phyloP scores from a whole-genome alignment of 345 rosid genomes.

The Eucalyptus lansdowneana region DNA sequence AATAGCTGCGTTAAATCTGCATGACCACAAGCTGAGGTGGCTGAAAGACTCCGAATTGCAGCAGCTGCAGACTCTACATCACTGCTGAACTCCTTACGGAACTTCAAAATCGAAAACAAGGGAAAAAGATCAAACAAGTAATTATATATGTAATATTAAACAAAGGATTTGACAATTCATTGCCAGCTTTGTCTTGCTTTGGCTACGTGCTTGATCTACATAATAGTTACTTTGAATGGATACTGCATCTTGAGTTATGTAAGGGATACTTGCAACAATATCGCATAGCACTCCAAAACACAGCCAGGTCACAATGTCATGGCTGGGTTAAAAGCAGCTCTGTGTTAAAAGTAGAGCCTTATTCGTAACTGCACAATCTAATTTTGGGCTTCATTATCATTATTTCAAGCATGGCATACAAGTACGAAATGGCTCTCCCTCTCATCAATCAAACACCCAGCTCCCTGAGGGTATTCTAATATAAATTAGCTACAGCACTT shows the following conservation, averaged over 20 bases:
- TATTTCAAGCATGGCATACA: neutral
- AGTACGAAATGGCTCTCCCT: neutral
- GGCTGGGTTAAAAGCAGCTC: neutral
- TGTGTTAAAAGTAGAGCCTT: neutral
- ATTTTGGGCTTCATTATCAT: neutral
- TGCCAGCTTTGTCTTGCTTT: neutral
- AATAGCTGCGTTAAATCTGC: constrained; percentile 86
- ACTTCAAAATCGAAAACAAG: constrained; percentile 12
- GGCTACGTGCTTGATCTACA: neutral
- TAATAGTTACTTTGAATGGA: neutral
- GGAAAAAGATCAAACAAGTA: neutral
- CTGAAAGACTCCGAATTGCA: constrained; percentile 47
- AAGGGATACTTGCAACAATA: neutral
- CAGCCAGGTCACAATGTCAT: neutral
- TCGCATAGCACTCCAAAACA: neutral
- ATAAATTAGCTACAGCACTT: neutral
- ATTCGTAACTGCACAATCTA: neutral
- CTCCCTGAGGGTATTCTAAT: neutral
- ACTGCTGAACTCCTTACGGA: constrained; percentile 70
- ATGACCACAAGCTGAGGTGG: constrained; percentile 48
- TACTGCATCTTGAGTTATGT: neutral
- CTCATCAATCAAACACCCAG: neutral
- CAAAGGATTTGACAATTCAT: neutral
- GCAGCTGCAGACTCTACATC: constrained; percentile 56
- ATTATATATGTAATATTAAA: neutral